Base-by-base conservation (phyloP, 441 rosid genomes). In the Adansonia gregorii region DNA sequence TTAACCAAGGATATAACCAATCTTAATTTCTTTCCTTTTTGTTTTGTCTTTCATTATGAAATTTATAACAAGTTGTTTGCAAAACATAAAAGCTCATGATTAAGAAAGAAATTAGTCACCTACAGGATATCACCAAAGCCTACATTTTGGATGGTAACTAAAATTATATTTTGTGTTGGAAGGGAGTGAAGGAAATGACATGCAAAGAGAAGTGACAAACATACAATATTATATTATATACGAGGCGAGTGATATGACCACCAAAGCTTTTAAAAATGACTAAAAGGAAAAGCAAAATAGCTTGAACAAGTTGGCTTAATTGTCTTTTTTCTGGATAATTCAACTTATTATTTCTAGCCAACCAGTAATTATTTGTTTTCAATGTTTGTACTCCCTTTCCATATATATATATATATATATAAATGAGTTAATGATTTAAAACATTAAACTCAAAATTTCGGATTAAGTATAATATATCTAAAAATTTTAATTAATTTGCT, bases 131-230 rank as follows among this genome's bases (percentile, higher is more conserved):
- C 59, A 31, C 48, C 24, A 71, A 4, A 70, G 14, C 24, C 63
- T 51, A 31, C 48, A 15, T 63, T 54, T 52, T 52, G 74, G 61
- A 70, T 8, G 61, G 46, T 52, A 70, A 70, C 48, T 52, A 52
- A 70, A 15, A 27, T 51, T 52, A 70, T 27, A 52, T 52, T 27
- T 52, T 51, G 22, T 70, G 56, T 70, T 64, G 39, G 72, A 67
- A 67, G 55, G 55, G 39, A 67, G 72, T 12, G 39, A 45, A 48
- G 12, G 54, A 67, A 66, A 66, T 8, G 71, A 66, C 52, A 66
- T 43, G 24, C 52, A 17, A 17, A 15, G 31, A 67, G 39, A 67
- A 46, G 31, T 45, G 55, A 45, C 72, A 46, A 67, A 20, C 72
- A 58, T 14, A 14, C 54, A 12, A 8, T 49, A 49, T 49, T 15